Evolutionary conservation across 2,329 filamentous ascomycete species (phyloP).

Genomic region (Balansia obtecta): DNA sequence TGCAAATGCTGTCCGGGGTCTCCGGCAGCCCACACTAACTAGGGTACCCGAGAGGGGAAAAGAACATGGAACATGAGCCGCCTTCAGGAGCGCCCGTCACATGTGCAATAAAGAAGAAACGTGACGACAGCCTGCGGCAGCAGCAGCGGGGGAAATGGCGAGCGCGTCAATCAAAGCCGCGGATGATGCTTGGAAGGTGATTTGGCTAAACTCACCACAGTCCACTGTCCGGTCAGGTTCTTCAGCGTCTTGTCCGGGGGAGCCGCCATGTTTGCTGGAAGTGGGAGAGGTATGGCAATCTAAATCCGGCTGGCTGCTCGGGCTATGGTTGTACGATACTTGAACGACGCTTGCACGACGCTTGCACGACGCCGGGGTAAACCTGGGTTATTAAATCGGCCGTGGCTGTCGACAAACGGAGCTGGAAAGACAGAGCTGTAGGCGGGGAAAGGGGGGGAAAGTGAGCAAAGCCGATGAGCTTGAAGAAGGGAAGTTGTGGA

Average conservation of each 20-base stretch:
- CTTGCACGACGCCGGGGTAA: background rate
- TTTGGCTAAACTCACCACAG: slow-evolving; percentile 42
- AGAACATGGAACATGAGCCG: too few relatives aligned
- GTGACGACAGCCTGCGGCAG: background rate
- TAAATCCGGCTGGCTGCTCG: background rate
- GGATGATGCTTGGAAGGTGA: background rate
- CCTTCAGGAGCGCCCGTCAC: background rate
- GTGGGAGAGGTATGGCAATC: background rate
- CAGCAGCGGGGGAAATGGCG: background rate
- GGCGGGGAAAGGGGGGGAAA: background rate
- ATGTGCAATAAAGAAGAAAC: background rate
- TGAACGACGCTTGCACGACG: too few relatives aligned
- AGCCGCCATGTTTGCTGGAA: slow-evolving; percentile 49
- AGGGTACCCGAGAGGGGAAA: too few relatives aligned
- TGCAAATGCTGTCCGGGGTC: background rate
- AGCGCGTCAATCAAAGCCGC: background rate
- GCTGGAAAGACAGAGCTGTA: background rate
- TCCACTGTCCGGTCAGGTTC: slow-evolving; percentile 57
- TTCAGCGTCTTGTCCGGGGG: slow-evolving; percentile 53
- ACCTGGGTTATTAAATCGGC: background rate
- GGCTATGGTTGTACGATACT: too few relatives aligned
- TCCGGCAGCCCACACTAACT: too few relatives aligned
- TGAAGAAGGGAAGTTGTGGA: background rate
- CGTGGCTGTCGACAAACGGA: background rate
- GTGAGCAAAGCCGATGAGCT: background rate